Conservation (phyloP, 1,284 basidiomycete genomes). For the Leccinum fuscescens region DNA sequence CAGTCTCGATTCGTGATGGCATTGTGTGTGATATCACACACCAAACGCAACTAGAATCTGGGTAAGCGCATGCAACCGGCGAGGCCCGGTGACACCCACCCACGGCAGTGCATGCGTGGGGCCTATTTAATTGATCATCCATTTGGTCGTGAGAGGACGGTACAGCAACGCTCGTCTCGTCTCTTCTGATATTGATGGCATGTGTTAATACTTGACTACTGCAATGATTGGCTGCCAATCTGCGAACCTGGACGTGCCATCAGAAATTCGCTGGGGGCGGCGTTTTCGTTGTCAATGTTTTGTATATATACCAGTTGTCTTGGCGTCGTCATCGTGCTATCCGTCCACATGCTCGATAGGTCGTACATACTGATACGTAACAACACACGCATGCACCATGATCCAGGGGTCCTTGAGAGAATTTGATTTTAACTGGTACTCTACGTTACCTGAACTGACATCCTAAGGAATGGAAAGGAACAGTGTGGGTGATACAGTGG, state of each 20-base stretch:
- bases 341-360: neutral
- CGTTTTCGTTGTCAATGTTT: neutral
- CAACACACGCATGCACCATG: neutral
- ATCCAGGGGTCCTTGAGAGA: neutral
- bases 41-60: neutral
- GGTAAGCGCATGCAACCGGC: neutral
- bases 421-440: conserved; percentile 21
- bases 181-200: neutral
- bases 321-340: neutral
- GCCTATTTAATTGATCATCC: neutral
- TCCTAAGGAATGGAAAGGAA: conserved; percentile 3
- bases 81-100: neutral
- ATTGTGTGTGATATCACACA: neutral
- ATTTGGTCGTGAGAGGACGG: neutral
- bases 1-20: neutral
- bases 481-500: conserved; percentile 35
- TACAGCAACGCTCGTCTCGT: too few species aligned
- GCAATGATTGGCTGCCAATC: neutral
- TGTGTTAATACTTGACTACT: neutral
- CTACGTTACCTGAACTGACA: conserved; percentile 27
- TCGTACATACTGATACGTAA: neutral
- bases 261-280: neutral
- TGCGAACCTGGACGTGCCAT: neutral
- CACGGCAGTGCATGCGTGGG: neutral
- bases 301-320: neutral